These are phyloP conservation scores for Toxicodendron radicans DNA, from an alignment of 345 rosid genomes.

Conservation along the genomic window DNA sequence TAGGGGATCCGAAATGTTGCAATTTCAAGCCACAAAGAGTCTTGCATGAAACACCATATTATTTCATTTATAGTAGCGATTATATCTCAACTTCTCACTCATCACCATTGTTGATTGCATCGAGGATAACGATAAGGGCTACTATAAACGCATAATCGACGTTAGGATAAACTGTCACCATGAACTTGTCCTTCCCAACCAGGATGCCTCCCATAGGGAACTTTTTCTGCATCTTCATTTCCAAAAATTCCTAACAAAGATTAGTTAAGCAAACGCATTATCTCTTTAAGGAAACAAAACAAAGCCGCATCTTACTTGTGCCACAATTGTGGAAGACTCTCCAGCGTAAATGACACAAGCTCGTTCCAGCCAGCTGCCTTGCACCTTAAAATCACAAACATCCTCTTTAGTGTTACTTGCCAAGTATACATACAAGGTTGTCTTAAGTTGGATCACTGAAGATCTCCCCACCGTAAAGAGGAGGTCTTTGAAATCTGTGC, in stretches of 20 bases:
- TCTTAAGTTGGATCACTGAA: slow-evolving; percentile 1
- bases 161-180: slow-evolving; percentile 22
- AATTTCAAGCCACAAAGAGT: too few species aligned
- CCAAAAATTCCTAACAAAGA: neutral
- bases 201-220: neutral
- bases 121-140: slow-evolving; percentile 17
- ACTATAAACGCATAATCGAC: slow-evolving; percentile 20
- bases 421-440: slow-evolving; percentile 18
- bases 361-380: slow-evolving; percentile 26
- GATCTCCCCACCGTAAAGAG: slow-evolving; percentile 21
- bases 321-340: slow-evolving; percentile 16
- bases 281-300: too few species aligned
- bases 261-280: too few species aligned
- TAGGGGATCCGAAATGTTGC: too few species aligned
- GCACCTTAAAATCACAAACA: slow-evolving; percentile 20
- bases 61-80: too few species aligned
- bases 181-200: slow-evolving; percentile 22
- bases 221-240: slow-evolving; percentile 21
- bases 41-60: too few species aligned
- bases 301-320: slow-evolving; percentile 11
- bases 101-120: slow-evolving; percentile 4
- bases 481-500: slow-evolving; percentile 22
- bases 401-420: slow-evolving; percentile 20
- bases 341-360: slow-evolving; percentile 23
- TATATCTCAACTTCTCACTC: neutral